Base-by-base conservation (phyloP, 1,284 basidiomycete species). In the Agroathelia rolfsii region DNA sequence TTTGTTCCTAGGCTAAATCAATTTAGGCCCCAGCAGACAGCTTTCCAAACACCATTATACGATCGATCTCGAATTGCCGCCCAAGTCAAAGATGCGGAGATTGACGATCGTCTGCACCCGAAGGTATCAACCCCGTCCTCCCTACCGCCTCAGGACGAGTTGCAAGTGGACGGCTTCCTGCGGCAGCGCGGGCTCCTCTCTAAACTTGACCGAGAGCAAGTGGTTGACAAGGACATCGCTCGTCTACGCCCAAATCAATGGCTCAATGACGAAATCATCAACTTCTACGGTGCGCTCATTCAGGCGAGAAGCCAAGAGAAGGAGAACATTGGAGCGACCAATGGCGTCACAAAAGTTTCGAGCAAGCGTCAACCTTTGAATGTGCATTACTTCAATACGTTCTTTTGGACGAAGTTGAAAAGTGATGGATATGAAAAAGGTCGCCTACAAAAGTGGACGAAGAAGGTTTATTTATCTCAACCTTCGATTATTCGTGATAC, bases 251-350 rank as follows among this genome's bases (percentile, higher is more conserved):
- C 87, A 0, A 55, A 60, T 0, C 67, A 76, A 46, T 99, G 95
- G 95, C 66, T 98, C 35, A 95, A 98, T 56, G 95, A 99, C 53
- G 93, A 97, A 48, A 66, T 96, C 34, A 87, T 98, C 66, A 96
- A 95, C 59, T 94, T 88, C 49, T 96, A 97, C 55, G 88, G 87
- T 2, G 78, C 80, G 6, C 61, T 98, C 62, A 75, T 98, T 42
- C 59, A 81, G 38, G 63, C 69, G 32, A 49, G 36, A 11, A 58
- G 54, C 47, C 65, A 64, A 49, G 56, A 59, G 46, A 52, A 61
- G 41, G 45, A 59, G 62, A 52, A 69, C 58, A 53, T 55, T 42
- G 41, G 49, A 39, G 28, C 53, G 57, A 37, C 42, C 36, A 51
- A 52, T 35, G 40, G 41, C 22, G 47, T 42, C 15, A 47, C 37